A percentile compares a stretch with the other conserved stretches of the same genome.
Evolutionary conservation across 2,329 filamentous ascomycete genomes (phyloP).

Genomic region (Ophioceras dolichostomum): DNA sequence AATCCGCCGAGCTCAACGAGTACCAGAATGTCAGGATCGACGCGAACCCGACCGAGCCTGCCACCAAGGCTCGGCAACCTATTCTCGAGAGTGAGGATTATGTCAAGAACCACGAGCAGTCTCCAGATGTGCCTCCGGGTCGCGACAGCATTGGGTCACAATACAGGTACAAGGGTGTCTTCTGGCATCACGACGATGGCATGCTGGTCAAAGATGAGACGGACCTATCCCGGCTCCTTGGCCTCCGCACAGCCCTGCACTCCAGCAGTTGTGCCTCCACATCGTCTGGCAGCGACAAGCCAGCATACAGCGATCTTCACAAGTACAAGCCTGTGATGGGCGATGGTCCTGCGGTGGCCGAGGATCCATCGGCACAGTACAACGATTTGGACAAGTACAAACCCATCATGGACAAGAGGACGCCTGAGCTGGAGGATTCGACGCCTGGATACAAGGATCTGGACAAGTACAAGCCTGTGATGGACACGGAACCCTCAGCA

Average conservation of each 20-base stretch:
- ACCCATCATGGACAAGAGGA: constrained; percentile 2
- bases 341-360: not conserved
- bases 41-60: constrained; percentile 5
- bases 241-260: too few relatives aligned
- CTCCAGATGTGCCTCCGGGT: constrained; percentile 1
- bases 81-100: constrained; percentile 16
- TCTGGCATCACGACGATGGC: constrained; percentile 10
- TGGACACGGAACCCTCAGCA: constrained; percentile 15
- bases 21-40: constrained; percentile 21
- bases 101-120: constrained; percentile 13
- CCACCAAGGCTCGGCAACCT: too few relatives aligned
- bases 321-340: constrained; percentile 22
- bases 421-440: not conserved
- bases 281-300: too few relatives aligned
- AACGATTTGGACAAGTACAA: constrained; percentile 6
- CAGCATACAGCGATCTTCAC: constrained; percentile 15
- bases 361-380: constrained; percentile 2
- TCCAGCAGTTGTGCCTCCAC: too few relatives aligned
- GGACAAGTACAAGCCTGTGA: constrained; percentile 22
- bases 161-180: constrained; percentile 9
- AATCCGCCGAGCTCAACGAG: constrained; percentile 20
- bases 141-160: constrained; percentile 2
- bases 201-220: not conserved
- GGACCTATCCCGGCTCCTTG: not conserved
- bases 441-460: constrained; percentile 16